Percentiles rank a stretch among this genome's conserved stretches.
phyloP scores from a whole-genome alignment of 148 eudicot species.

The Diospyros kaki region DNA sequence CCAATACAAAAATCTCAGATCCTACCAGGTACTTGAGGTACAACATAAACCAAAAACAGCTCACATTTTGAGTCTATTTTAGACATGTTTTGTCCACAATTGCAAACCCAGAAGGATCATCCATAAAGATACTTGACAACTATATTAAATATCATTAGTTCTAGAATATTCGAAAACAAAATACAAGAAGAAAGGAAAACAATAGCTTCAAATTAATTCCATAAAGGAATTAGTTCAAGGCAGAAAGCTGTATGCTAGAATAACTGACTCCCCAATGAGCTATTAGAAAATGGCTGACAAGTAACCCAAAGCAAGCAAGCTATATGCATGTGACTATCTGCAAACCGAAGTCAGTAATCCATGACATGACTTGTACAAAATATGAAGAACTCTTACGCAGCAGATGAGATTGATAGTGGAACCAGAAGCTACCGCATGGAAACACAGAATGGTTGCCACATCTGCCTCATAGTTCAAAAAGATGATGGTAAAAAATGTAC shows the following conservation, averaged over 20 bases:
- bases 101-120: neutral
- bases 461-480: neutral
- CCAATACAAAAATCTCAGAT: neutral
- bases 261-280: neutral
- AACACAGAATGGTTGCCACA: no score
- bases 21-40: neutral
- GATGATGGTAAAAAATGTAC: constrained; percentile 27
- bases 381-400: neutral
- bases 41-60: neutral
- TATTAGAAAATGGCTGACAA: neutral
- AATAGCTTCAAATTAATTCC: no score
- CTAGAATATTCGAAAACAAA: neutral
- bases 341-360: no score
- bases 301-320: no score
- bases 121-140: neutral
- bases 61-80: neutral
- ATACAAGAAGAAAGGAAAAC: neutral
- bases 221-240: no score
- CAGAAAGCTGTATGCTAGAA: neutral
- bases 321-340: no score
- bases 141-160: neutral
- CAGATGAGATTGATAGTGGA: neutral
- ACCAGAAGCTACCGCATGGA: no score
- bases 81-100: neutral
- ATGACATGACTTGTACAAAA: neutral